phyloP scores from a whole-genome alignment of 148 eudicot genomes.

The Pharnaceum exiguum region DNA sequence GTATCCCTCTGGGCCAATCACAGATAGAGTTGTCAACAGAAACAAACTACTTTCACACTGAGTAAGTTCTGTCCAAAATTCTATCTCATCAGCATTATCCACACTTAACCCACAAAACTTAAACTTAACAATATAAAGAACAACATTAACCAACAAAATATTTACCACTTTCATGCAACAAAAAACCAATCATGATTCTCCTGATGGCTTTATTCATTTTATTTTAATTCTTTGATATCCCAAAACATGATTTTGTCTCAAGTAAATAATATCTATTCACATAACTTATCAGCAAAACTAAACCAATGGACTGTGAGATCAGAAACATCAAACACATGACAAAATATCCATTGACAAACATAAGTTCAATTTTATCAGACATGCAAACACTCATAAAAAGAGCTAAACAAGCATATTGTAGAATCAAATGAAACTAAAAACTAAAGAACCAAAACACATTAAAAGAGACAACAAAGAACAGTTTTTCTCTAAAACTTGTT shows the following conservation, averaged over 20 bases:
- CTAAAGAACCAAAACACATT: background rate
- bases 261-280: background rate
- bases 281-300: background rate
- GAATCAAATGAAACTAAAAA: too few species aligned
- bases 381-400: too few species aligned
- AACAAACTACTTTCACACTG: too few species aligned
- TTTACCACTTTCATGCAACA: conserved; percentile 8
- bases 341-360: too few species aligned
- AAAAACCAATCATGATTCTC: background rate
- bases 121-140: background rate
- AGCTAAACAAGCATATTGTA: too few species aligned
- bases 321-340: too few species aligned
- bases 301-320: too few species aligned
- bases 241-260: background rate
- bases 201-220: background rate
- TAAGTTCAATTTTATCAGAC: too few species aligned
- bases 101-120: background rate
- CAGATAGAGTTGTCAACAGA: background rate
- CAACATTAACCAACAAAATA: background rate
- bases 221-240: too few species aligned
- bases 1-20: conserved; percentile 6
- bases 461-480: background rate
- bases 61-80: background rate
- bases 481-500: too few species aligned
- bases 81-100: background rate